Evolutionary conservation across 371 early-diverging fungal species (phyloP).

Genomic region (Umbelopsis sp.): DNA sequence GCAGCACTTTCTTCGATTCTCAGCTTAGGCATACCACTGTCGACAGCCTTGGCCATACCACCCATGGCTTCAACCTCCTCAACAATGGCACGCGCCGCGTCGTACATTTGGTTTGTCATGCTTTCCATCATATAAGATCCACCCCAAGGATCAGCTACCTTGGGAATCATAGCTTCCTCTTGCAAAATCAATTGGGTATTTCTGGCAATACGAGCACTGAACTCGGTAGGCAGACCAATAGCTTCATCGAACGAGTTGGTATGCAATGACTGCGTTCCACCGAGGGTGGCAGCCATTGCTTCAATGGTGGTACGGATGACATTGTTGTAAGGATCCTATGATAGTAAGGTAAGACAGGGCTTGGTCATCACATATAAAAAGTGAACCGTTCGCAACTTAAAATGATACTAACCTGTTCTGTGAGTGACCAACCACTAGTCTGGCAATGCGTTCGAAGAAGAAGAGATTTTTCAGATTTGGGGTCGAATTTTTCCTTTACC

Average conservation of each 20-base stretch:
- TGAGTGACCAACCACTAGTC: conserved; percentile 89
- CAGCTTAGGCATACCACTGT: conserved; percentile 85
- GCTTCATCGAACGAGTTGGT: conserved; percentile 89
- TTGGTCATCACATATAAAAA: no score
- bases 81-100: conserved; percentile 66
- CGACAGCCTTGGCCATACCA: conserved; percentile 91
- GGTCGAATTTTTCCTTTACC: conserved; percentile 78
- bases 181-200: conserved; percentile 89
- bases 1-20: conserved; percentile 86
- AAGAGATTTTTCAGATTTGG: conserved; percentile 73
- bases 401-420: conserved; percentile 63
- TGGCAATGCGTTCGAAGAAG: conserved; percentile 86
- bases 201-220: conserved; percentile 82
- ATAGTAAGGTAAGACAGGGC: conserved; percentile 17
- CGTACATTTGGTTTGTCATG: conserved; percentile 77
- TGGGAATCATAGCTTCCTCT: conserved; percentile 84
- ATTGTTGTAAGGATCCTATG: conserved; percentile 84
- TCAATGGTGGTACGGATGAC: conserved; percentile 86
- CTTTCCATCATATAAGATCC: conserved; percentile 93
- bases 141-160: conserved; percentile 86
- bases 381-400: neutral
- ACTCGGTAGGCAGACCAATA: conserved; percentile 84
- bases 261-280: conserved; percentile 88
- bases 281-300: conserved; percentile 88
- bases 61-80: conserved; percentile 83